Percentiles rank a stretch among this genome's conserved stretches.
Evolutionary conservation across 2,329 filamentous ascomycete species (phyloP).

Genomic region (Alternaria longipes): DNA sequence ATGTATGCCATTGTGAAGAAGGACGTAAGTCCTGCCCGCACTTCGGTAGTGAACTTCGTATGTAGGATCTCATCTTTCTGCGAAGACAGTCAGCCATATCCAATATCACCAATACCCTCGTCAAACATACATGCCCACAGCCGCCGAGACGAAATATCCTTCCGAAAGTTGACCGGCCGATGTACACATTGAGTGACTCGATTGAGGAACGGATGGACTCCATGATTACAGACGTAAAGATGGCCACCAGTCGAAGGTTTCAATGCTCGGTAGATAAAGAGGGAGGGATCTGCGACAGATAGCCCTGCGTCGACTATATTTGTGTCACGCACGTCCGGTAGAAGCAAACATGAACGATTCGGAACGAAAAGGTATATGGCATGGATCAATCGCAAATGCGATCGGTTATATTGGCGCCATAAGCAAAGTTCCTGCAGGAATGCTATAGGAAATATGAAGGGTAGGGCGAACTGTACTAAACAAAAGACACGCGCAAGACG

Average conservation of each 20-base stretch:
- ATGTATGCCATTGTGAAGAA: slow-evolving; percentile 60
- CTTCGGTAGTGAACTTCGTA: slow-evolving; percentile 82
- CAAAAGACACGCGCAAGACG: slow-evolving; percentile 9
- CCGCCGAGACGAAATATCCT: slow-evolving; percentile 77
- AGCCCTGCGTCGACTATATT: slow-evolving; percentile 14
- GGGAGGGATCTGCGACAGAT: slow-evolving; percentile 1
- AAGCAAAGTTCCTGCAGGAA: slow-evolving; percentile 11
- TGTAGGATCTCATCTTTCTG: slow-evolving; percentile 76
- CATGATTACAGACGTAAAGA: slow-evolving; percentile 30
- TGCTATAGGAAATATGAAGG: slow-evolving; percentile 5
- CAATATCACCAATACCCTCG: not conserved
- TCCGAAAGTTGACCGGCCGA: slow-evolving; percentile 50
- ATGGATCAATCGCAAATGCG: slow-evolving; percentile 5
- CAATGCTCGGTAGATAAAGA: slow-evolving; percentile 13
- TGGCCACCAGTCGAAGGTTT: slow-evolving; percentile 6
- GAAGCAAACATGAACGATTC: slow-evolving; percentile 26
- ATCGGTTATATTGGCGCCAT: slow-evolving; percentile 21
- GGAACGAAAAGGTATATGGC: slow-evolving; percentile 12
- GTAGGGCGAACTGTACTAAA: slow-evolving; percentile 14
- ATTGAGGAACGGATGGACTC: slow-evolving; percentile 27
- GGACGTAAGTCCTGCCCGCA: slow-evolving; percentile 82
- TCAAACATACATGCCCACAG: slow-evolving; percentile 76
- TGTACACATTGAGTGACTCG: slow-evolving; percentile 34
- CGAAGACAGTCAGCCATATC: slow-evolving; percentile 19
- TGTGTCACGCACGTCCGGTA: slow-evolving; percentile 13